Evolutionary conservation across 352 stramenopile species (phyloP), one percentile per base, ranked within the genome.

Genomic region (Globisporangium paddicum): DNA sequence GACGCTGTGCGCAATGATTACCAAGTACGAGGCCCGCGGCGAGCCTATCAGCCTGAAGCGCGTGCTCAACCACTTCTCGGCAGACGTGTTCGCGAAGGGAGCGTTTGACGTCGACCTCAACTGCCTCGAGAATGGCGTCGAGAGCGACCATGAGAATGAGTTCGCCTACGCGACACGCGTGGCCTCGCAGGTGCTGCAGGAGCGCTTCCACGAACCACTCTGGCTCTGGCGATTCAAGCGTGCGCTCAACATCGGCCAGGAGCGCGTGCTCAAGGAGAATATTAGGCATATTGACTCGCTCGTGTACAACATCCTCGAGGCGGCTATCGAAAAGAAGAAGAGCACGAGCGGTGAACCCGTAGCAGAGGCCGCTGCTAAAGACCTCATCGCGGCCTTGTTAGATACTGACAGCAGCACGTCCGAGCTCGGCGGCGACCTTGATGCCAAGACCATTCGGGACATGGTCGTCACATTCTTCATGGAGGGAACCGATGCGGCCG

Each of bases 71-170:
- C 67, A 76, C 44, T 83, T 89, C 55, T 86, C 83, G 14, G 75
- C 81, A 58, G 80, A 93, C 46, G 72, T 84, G 42, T 89, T 93
- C 61, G 76, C 72, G 8, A 78, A 86, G 40, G 85, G 88, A 47
- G 79, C 72, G 32, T 89, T 93, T 66, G 77, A 78, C 21, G 68
- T 88, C 18, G 71, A 90, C 11, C 35, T 41, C 35, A 11, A 41
- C 11, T 41, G 35, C n/a, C 35, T 41, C 11, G 35, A 40, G 11
- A 40, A 18, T 13, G 35, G 35, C 35, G 35, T 40, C 10, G 35
- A 40, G 35, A 40, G 35, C 35, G 35, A 40, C 11, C 9, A 13
- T 1, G 35, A 41, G 35, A 41, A 41, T 14, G 35, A 41, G 35
- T 41, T 41, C 11, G 35, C 35, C 11, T 41, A 41, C 35, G 35